phyloP scores from a whole-genome alignment of 768 basidiomycete genomes.

The Mycena alexandri region DNA sequence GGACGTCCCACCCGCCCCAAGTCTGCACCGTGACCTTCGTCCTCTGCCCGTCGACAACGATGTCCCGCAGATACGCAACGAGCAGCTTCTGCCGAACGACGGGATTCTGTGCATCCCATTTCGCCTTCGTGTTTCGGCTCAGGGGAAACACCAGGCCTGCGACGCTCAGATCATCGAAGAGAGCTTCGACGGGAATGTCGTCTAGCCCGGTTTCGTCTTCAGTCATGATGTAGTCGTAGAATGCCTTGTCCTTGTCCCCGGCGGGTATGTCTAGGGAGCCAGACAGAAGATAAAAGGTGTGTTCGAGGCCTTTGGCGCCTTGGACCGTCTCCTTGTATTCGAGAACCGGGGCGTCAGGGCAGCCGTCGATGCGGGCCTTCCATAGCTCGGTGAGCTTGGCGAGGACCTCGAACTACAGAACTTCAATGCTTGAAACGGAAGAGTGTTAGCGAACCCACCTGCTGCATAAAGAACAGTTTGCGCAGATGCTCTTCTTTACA shows the following conservation, averaged over 20 bases:
- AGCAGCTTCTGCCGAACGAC: conserved; percentile 54
- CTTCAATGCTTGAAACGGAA: not conserved
- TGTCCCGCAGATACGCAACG: conserved; percentile 57
- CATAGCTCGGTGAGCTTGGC: conserved; percentile 60
- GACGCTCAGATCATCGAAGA: conserved; percentile 65
- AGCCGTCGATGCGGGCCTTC: conserved; percentile 62
- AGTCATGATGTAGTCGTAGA: conserved; percentile 62
- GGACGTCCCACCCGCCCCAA: conserved; percentile 50
- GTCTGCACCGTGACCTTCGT: conserved; percentile 54
- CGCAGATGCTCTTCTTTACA: conserved; percentile 57
- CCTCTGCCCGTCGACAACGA: conserved; percentile 47
- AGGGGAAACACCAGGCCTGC: conserved; percentile 60
- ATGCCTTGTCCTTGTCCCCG: conserved; percentile 54
- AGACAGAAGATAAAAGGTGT: conserved; percentile 56
- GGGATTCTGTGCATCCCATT: conserved; percentile 55
- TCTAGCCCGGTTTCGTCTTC: conserved; percentile 47
- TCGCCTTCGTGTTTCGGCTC: conserved; percentile 50
- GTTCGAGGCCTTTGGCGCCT: conserved; percentile 48
- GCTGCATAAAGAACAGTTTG: conserved; percentile 68
- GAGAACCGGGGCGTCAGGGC: conserved; percentile 61
- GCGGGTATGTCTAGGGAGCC: conserved; percentile 57
- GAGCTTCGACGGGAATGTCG: conserved; percentile 58
- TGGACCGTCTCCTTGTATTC: conserved; percentile 49
- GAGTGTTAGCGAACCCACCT: conserved; percentile 47
- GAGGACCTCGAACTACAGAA: conserved; percentile 61